Conservation (phyloP, 257 asterid species). For the Jasminum sambac region DNA sequence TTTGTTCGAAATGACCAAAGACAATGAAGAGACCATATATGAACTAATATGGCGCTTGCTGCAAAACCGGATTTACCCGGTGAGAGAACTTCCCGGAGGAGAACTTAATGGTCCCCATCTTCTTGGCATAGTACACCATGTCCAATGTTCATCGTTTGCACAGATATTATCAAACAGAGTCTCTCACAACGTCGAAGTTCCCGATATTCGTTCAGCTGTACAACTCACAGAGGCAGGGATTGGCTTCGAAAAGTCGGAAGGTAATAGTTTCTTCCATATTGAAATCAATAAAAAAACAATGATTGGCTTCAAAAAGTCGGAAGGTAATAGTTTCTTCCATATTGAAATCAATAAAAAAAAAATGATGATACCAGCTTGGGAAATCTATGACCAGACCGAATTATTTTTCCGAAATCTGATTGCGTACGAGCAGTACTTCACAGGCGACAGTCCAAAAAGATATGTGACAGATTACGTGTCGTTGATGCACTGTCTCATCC, state of each 20-base stretch:
- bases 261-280: slow-evolving; percentile 1
- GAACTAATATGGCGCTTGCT: not conserved
- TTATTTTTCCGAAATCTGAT: slow-evolving; percentile 17
- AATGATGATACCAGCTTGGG: slow-evolving; percentile 9
- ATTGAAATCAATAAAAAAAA: not conserved
- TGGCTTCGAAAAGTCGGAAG: not conserved
- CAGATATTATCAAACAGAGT: too few species aligned
- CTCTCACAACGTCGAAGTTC: not conserved
- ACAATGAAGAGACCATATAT: not conserved
- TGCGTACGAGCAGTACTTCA: slow-evolving; percentile 12
- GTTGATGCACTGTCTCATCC: slow-evolving; percentile 10
- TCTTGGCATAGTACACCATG: slow-evolving; percentile 16
- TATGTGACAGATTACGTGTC: slow-evolving; percentile 5
- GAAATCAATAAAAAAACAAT: not conserved
- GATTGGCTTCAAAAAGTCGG: not conserved
- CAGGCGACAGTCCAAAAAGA: not conserved
- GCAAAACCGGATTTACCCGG: not conserved
- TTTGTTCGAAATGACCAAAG: slow-evolving; percentile 4
- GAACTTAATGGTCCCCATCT: slow-evolving; percentile 6
- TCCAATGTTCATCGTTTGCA: not conserved
- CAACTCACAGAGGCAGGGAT: slow-evolving; percentile 18
- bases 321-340: not conserved
- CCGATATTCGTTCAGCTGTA: not conserved
- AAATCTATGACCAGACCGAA: slow-evolving; percentile 5
- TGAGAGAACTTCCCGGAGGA: not conserved